These are phyloP conservation scores for Cynanchum wilfordii DNA, from an alignment of 257 asterid genomes.

Conservation along the genomic window DNA sequence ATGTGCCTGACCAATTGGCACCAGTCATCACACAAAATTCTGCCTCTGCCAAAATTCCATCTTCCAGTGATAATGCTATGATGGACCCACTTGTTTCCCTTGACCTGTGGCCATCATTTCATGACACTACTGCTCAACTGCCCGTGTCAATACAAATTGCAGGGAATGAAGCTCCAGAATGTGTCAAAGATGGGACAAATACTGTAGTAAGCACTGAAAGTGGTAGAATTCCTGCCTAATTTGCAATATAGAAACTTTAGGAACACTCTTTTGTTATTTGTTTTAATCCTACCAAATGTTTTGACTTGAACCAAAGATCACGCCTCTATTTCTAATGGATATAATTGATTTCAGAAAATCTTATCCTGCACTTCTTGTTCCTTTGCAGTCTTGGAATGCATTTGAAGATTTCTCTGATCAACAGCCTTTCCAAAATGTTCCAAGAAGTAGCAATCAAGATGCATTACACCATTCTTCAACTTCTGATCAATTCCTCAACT, in stretches of 20 bases:
- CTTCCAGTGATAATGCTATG: conserved; percentile 38
- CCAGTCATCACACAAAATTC: conserved; percentile 30
- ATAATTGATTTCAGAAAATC: conserved; percentile 2
- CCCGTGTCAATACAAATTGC: conserved; percentile 14
- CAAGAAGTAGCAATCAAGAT: conserved; percentile 26
- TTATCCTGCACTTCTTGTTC: background rate
- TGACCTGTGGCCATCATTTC: conserved; percentile 25
- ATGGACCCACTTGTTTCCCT: conserved; percentile 32
- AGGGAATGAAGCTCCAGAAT: conserved; percentile 17
- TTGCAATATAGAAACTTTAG: conserved; percentile 9
- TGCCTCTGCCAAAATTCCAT: conserved; percentile 29
- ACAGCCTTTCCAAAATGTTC: conserved; percentile 25
- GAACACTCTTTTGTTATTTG: background rate
- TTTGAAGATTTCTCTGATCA: conserved; percentile 42
- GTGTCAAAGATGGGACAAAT: conserved; percentile 17
- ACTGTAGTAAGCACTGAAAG: conserved; percentile 23
- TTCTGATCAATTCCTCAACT: conserved; percentile 36
- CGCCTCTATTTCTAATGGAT: background rate
- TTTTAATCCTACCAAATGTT: background rate
- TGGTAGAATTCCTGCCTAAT: conserved; percentile 9
- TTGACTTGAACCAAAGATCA: background rate
- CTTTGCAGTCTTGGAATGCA: conserved; percentile 62
- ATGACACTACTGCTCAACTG: conserved; percentile 16
- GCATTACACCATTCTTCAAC: conserved; percentile 29
- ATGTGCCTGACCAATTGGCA: conserved; percentile 33